Base-by-base conservation (phyloP, 2,329 filamentous ascomycete genomes). In the Scortechinia acanthostroma region DNA sequence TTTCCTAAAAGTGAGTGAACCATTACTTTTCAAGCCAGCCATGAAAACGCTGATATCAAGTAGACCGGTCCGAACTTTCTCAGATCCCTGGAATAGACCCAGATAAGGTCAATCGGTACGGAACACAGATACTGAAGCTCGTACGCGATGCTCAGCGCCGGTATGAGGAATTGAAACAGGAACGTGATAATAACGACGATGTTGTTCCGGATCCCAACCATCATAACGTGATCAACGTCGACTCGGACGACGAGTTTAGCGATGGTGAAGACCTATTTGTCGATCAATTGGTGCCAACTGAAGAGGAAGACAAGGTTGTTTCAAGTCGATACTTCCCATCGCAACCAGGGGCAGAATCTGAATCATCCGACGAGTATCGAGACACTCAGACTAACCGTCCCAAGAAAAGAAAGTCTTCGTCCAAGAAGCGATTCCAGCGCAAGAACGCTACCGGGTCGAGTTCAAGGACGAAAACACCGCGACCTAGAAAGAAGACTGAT, bases 41-140 rank as follows among this genome's bases (percentile, higher is more conserved):
- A 6, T 3, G 20, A 43, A 16, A n/a, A 30, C 35, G 37, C 49
- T 46, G 35, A 22, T 43, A n/a, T 42, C 48, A 70, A 1, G 70
- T 67, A 4, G 77, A 70, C 5, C 54, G 78, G 6, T 72, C 76
- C 15, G 67, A 79, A 47, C 86, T 93, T 79, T 65, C 63, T 22
- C 60, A 62, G 5, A 85, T 91, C 43, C 71, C 72, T 0, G 76
- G 74, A 6, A 83, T 91, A 47, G 73, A 83, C 45, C 50, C 58
- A 1, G 76, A 80, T 21, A 83, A 80, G 55, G 82, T 89, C 20
- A 57, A 69, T 40, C 66, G 68, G 2, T 80, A 82, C 55, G 86
- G 86, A 4, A 64, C 62, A 23, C 70, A 68, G 45, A 79, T 91
- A 49, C 58, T 86, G 28, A 66, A 70, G 1, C 59, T 89, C 3